Conservation (phyloP, 2,329 filamentous ascomycete genomes). For the Phyllosticta citribraziliensis region DNA sequence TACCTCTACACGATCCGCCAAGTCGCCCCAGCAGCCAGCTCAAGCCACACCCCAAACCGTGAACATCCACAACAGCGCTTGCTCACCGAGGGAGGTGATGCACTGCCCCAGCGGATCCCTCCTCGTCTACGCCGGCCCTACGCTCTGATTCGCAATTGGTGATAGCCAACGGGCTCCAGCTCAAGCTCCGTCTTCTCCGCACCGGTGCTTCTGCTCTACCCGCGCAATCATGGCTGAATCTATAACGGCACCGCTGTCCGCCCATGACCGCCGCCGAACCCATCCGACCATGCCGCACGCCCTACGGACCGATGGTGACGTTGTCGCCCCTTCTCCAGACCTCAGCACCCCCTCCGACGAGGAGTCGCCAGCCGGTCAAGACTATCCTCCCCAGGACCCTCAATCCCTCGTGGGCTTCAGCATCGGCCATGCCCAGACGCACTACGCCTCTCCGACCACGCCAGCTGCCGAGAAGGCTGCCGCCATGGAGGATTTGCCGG, state of each 20-base stretch:
- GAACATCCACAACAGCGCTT: background rate
- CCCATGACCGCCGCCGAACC: background rate
- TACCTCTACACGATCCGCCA: background rate
- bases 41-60: background rate
- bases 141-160: background rate
- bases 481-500: constrained; percentile 38
- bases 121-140: background rate
- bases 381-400: constrained; percentile 29
- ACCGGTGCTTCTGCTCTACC: background rate
- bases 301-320: constrained; percentile 33
- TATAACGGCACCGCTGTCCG: background rate
- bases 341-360: constrained; percentile 37
- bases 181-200: background rate
- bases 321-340: constrained; percentile 28
- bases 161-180: background rate
- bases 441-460: constrained; percentile 46
- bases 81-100: background rate
- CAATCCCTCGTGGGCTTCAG: constrained; percentile 47
- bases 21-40: background rate
- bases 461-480: constrained; percentile 51
- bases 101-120: background rate
- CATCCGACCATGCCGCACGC: constrained; percentile 20
- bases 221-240: background rate
- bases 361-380: constrained; percentile 19
- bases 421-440: constrained; percentile 47